phyloP scores from a whole-genome alignment of 805 yeast species.

The Sugiyamaella marilandica region DNA sequence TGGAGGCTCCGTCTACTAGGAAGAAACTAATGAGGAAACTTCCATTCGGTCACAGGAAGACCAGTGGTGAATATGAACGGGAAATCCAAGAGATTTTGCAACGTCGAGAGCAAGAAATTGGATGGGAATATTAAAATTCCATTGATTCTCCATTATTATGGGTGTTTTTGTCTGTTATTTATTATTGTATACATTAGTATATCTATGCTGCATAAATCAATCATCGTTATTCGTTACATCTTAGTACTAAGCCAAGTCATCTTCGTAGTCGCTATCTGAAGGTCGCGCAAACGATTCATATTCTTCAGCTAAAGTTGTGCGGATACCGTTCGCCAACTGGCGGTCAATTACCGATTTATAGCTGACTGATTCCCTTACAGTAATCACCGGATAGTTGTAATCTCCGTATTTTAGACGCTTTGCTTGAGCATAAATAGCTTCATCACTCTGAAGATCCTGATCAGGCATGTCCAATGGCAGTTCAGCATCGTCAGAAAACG shows the following conservation, averaged over 20 bases:
- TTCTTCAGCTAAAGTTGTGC: constrained; percentile 18
- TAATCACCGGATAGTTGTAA: constrained; percentile 39
- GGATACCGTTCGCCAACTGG: constrained; percentile 14
- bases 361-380: constrained; percentile 28
- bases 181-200: not conserved
- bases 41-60: constrained; percentile 24
- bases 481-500: constrained; percentile 13
- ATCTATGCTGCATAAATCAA: not conserved
- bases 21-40: constrained; percentile 26
- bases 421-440: constrained; percentile 32
- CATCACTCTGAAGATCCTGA: constrained; percentile 30
- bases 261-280: constrained; percentile 10
- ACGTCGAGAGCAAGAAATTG: constrained; percentile 33
- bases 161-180: not conserved
- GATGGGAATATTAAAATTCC: constrained; percentile 2
- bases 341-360: constrained; percentile 20
- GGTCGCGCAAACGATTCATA: constrained; percentile 20
- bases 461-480: constrained; percentile 9
- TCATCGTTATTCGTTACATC: not conserved
- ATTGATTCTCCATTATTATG: not conserved
- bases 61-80: constrained; percentile 31
- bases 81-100: constrained; percentile 35
- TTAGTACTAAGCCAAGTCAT: constrained; percentile 3
- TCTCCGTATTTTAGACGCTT: constrained; percentile 35
- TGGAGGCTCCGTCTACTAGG: not conserved